Evolutionary conservation across 2,329 filamentous ascomycete species (phyloP).

Genomic region (Onygena corvina): DNA sequence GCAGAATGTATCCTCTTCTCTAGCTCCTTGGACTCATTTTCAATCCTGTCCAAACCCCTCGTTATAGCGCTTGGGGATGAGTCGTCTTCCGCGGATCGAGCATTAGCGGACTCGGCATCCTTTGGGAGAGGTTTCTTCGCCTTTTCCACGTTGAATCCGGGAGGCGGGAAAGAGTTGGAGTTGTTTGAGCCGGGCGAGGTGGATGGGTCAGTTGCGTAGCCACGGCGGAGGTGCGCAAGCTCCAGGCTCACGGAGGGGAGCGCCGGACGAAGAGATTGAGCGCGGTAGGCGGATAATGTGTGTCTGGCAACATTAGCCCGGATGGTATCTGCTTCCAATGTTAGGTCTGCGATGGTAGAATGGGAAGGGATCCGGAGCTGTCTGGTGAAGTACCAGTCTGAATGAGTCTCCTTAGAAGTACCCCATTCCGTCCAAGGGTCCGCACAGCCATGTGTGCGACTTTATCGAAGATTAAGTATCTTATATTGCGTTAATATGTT

Average conservation of each 20-base stretch:
- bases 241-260: conserved; percentile 31
- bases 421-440: conserved; percentile 2
- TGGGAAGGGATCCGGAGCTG: no score
- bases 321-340: not conserved
- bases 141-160: conserved; percentile 80
- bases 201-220: conserved; percentile 47
- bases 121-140: conserved; percentile 65
- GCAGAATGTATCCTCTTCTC: conserved; percentile 27
- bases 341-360: not conserved
- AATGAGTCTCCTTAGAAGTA: conserved; percentile 5
- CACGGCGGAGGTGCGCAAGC: conserved; percentile 30
- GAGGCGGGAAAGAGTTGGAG: conserved; percentile 53
- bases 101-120: not conserved
- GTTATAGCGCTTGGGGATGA: conserved; percentile 25
- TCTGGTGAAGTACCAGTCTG: not conserved
- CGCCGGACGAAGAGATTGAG: not conserved
- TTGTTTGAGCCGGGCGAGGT: conserved; percentile 37
- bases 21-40: conserved; percentile 31
- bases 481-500: no score
- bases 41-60: conserved; percentile 8
- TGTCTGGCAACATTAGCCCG: not conserved
- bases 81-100: conserved; percentile 21
- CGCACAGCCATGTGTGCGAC: conserved; percentile 5
- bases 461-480: no score
- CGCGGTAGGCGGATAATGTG: not conserved